Conservation (phyloP, 2,329 filamentous ascomycete genomes). For the Penicillium hesseltinei region DNA sequence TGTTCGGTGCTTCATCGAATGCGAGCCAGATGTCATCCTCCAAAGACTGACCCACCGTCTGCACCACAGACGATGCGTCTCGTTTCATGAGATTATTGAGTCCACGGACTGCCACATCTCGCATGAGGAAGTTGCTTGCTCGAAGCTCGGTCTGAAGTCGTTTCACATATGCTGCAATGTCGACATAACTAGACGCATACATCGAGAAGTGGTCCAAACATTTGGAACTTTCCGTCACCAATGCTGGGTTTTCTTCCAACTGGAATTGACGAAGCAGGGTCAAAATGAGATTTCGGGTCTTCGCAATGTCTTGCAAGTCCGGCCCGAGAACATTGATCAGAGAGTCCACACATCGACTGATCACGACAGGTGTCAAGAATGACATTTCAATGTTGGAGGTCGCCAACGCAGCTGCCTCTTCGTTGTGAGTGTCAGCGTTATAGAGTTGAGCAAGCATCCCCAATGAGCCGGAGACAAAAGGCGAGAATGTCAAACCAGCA, state of each 20-base stretch:
- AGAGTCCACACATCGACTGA: constrained; percentile 88
- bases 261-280: constrained; percentile 82
- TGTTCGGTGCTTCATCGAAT: constrained; percentile 72
- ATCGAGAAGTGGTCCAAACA: constrained; percentile 90
- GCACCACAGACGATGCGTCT: constrained; percentile 77
- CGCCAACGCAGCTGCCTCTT: constrained; percentile 73
- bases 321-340: constrained; percentile 94
- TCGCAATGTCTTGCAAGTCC: constrained; percentile 87
- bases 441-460: constrained; percentile 95
- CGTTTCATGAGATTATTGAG: constrained; percentile 94
- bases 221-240: constrained; percentile 73
- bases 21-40: constrained; percentile 92
- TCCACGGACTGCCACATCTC: constrained; percentile 80
- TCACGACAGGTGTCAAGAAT: constrained; percentile 74
- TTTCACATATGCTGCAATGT: constrained; percentile 79
- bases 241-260: constrained; percentile 66
- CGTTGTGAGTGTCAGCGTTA: constrained; percentile 84
- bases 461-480: constrained; percentile 83
- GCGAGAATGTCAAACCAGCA: constrained; percentile 86
- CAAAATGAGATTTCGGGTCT: constrained; percentile 88
- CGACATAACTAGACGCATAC: constrained; percentile 84
- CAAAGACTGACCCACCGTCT: constrained; percentile 71
- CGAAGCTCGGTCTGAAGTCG: constrained; percentile 75
- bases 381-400: constrained; percentile 91
- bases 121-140: constrained; percentile 66